Evolutionary conservation across 176 grass and related monocot species (phyloP).

Genomic region (Oryza longistaminata): DNA sequence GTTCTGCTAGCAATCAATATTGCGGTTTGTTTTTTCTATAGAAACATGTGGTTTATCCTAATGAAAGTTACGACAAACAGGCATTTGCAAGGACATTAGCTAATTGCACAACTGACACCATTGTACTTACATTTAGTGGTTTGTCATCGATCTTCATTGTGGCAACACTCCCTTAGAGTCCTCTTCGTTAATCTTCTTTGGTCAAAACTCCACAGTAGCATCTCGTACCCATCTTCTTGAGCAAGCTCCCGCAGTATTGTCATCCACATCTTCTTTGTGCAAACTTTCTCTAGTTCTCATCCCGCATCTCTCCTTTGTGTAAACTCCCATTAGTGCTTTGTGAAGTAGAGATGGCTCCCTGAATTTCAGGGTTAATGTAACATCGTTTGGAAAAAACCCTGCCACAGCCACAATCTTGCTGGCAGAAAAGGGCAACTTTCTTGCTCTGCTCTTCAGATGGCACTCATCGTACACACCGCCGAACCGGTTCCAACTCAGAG

Average conservation of each 20-base stretch:
- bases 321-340: slow-evolving; percentile 59
- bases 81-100: not conserved
- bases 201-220: not conserved
- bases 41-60: not conserved
- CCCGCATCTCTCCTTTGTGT: slow-evolving; percentile 38
- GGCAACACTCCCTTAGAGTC: not conserved
- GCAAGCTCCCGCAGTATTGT: not conserved
- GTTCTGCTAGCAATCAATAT: too few species aligned
- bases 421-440: slow-evolving; percentile 40
- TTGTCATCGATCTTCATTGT: not conserved
- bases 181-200: not conserved
- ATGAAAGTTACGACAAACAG: not conserved
- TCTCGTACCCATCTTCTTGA: not conserved
- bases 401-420: slow-evolving; percentile 72
- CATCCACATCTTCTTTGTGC: not conserved
- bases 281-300: not conserved
- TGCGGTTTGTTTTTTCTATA: too few species aligned
- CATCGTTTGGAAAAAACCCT: slow-evolving; percentile 66
- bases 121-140: slow-evolving; percentile 61
- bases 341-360: slow-evolving; percentile 31
- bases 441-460: slow-evolving; percentile 51
- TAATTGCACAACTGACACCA: slow-evolving; percentile 11
- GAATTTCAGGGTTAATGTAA: slow-evolving; percentile 54
- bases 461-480: slow-evolving; percentile 56
- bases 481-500: slow-evolving; percentile 73